Percentiles rank a stretch among this genome's conserved stretches.
Conservation (phyloP, 2,329 filamentous ascomycete genomes). For the Aulographum hederae region DNA sequence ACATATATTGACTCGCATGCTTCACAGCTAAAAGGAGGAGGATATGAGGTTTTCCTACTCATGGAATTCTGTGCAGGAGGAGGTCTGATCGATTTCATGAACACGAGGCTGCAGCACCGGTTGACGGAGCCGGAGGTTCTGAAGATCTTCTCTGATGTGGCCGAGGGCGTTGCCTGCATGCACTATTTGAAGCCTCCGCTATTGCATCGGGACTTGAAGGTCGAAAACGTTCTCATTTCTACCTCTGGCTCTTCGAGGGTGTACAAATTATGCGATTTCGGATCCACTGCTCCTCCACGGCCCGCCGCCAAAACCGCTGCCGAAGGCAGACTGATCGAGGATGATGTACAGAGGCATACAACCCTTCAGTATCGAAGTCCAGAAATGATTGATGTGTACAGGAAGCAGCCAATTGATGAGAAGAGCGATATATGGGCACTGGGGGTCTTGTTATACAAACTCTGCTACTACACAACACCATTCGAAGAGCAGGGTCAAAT, state of each 20-base stretch:
- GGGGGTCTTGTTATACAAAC: constrained; percentile 87
- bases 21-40: constrained; percentile 77
- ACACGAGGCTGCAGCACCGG: constrained; percentile 87
- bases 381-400: constrained; percentile 97
- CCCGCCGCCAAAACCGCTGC: constrained; percentile 71
- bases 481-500: constrained; percentile 97
- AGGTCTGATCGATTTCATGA: constrained; percentile 98
- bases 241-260: constrained; percentile 43
- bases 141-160: constrained; percentile 89
- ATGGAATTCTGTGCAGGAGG: constrained; percentile 97
- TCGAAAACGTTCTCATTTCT: constrained; percentile 91
- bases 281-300: constrained; percentile 68
- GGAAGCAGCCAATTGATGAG: constrained; percentile 91
- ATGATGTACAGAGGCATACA: constrained; percentile 92
- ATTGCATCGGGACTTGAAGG: constrained; percentile 86
- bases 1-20: constrained; percentile 98
- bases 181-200: constrained; percentile 92
- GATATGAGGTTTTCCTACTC: constrained; percentile 93
- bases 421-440: constrained; percentile 98
- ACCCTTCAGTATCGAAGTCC: constrained; percentile 95
- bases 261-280: constrained; percentile 98
- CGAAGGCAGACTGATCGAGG: constrained; percentile 84
- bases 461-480: constrained; percentile 97
- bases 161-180: constrained; percentile 95
- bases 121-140: constrained; percentile 95